phyloP scores from a whole-genome alignment of 805 yeast species.

The Candida stauntonica region DNA sequence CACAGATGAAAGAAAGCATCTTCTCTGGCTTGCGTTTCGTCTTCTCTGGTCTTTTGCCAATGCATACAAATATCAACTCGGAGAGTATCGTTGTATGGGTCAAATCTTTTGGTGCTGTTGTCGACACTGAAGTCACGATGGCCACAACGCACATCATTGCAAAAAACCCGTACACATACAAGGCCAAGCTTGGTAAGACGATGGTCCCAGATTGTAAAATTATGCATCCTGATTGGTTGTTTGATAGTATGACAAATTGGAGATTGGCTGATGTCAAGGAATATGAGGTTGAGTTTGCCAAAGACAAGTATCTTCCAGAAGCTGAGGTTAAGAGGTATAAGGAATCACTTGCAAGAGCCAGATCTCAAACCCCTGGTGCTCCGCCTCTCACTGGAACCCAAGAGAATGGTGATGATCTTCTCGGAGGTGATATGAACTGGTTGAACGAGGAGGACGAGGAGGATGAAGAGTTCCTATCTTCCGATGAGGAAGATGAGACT shows the following conservation, averaged over 20 bases:
- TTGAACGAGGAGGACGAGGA: slow-evolving; percentile 42
- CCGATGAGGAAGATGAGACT: slow-evolving; percentile 22
- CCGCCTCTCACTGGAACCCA: slow-evolving; percentile 11
- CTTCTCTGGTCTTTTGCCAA: slow-evolving; percentile 85
- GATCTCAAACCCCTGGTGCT: not conserved
- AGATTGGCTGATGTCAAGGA: slow-evolving; percentile 61
- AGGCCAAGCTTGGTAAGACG: slow-evolving; percentile 75
- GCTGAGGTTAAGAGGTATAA: slow-evolving; percentile 34
- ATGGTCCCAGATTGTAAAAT: slow-evolving; percentile 57
- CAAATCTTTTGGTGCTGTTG: slow-evolving; percentile 83
- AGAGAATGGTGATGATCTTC: slow-evolving; percentile 38
- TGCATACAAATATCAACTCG: slow-evolving; percentile 64
- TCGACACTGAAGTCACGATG: slow-evolving; percentile 64
- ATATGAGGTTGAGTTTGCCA: slow-evolving; percentile 49
- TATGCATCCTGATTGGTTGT: slow-evolving; percentile 92
- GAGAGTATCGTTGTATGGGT: slow-evolving; percentile 94
- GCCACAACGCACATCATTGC: slow-evolving; percentile 88
- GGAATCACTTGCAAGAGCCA: slow-evolving; percentile 27
- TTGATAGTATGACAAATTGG: slow-evolving; percentile 82
- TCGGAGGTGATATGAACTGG: slow-evolving; percentile 28
- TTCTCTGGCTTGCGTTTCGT: slow-evolving; percentile 66
- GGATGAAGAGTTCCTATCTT: slow-evolving; percentile 26
- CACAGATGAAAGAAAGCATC: slow-evolving; percentile 64
- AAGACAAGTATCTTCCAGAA: slow-evolving; percentile 40
- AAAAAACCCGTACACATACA: slow-evolving; percentile 72